A percentile compares a stretch with the other conserved stretches of the same genome.
These are phyloP conservation scores for Picochlorum costavermella DNA, from an alignment of 139 green algal species.

Conservation along the genomic window DNA sequence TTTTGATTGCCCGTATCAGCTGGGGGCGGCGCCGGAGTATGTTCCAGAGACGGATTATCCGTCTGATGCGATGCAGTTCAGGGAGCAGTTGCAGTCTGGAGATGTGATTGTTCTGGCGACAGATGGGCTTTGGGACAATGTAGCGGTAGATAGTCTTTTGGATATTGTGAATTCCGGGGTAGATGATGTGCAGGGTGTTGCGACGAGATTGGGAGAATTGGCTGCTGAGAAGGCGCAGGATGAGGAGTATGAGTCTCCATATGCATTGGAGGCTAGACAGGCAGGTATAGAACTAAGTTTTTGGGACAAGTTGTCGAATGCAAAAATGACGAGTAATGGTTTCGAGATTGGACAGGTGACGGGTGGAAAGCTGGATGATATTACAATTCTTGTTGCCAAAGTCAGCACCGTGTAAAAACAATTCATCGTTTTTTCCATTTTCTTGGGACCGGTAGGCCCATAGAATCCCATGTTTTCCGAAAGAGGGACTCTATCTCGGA, in stretches of 20 bases:
- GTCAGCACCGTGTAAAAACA: conserved; percentile 34
- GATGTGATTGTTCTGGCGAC: conserved; percentile 86
- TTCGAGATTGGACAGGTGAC: conserved; percentile 51
- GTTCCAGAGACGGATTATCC: conserved; percentile 31
- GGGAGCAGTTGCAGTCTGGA: conserved; percentile 56
- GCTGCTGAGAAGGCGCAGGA: conserved; percentile 35
- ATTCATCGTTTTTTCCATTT: conserved; percentile 4
- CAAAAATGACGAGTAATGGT: conserved; percentile 36
- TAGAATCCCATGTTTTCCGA: conserved; percentile 1
- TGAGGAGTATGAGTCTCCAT: conserved; percentile 62
- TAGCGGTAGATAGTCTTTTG: conserved; percentile 73
- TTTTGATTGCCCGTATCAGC: conserved; percentile 96
- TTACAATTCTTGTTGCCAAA: conserved; percentile 68
- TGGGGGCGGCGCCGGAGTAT: conserved; percentile 37
- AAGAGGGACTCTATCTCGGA: conserved; percentile 5
- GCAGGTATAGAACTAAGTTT: conserved; percentile 66
- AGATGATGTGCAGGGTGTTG: conserved; percentile 27
- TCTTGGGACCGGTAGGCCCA: not conserved
- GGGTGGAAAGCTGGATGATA: conserved; percentile 75
- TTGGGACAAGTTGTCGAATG: conserved; percentile 66
- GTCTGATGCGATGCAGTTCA: conserved; percentile 29
- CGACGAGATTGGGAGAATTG: conserved; percentile 34
- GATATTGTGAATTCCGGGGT: conserved; percentile 26
- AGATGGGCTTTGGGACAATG: conserved; percentile 97
- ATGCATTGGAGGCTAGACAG: conserved; percentile 53